Percentiles rank a stretch among this genome's conserved stretches.
Conservation (phyloP, 768 basidiomycete species). For the Pholiota conissans region DNA sequence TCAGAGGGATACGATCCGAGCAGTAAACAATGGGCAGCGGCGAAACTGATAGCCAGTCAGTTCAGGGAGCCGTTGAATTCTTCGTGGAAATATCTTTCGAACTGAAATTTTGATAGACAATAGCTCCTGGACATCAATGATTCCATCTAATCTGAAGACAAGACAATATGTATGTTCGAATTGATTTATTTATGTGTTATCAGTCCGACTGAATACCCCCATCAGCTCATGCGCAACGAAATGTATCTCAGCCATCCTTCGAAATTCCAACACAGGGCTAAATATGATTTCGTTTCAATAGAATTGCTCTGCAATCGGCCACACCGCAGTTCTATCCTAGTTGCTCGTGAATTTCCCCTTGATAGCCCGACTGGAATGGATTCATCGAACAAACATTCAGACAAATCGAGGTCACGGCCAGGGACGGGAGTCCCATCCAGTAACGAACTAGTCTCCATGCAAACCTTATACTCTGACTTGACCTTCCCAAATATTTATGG, state of each 20-base stretch:
- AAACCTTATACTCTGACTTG: conserved; percentile 32
- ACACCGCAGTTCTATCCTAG: conserved; percentile 48
- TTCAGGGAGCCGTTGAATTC: background rate
- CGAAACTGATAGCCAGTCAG: conserved; percentile 41
- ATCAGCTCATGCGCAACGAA: conserved; percentile 47
- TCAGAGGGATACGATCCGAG: conserved; percentile 41
- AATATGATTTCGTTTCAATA: conserved; percentile 14
- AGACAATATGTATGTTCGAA: conserved; percentile 48
- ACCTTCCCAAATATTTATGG: conserved; percentile 36
- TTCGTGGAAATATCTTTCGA: conserved; percentile 6
- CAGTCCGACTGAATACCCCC: background rate
- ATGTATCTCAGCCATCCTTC: conserved; percentile 32
- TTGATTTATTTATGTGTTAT: background rate
- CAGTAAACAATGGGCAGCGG: conserved; percentile 40
- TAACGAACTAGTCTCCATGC: conserved; percentile 34
- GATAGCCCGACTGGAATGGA: conserved; percentile 4
- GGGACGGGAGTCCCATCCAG: conserved; percentile 34
- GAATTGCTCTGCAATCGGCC: conserved; percentile 45
- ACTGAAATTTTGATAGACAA: conserved; percentile 26
- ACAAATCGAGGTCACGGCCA: conserved; percentile 36
- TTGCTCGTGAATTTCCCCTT: conserved; percentile 41
- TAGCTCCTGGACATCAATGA: conserved; percentile 41
- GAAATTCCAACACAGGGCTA: conserved; percentile 1
- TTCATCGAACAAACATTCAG: conserved; percentile 16
- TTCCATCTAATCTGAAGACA: conserved; percentile 39